These are phyloP conservation scores for Magnusiomyces paraingens DNA, from an alignment of 1,139 yeast species.

Conservation along the genomic window DNA sequence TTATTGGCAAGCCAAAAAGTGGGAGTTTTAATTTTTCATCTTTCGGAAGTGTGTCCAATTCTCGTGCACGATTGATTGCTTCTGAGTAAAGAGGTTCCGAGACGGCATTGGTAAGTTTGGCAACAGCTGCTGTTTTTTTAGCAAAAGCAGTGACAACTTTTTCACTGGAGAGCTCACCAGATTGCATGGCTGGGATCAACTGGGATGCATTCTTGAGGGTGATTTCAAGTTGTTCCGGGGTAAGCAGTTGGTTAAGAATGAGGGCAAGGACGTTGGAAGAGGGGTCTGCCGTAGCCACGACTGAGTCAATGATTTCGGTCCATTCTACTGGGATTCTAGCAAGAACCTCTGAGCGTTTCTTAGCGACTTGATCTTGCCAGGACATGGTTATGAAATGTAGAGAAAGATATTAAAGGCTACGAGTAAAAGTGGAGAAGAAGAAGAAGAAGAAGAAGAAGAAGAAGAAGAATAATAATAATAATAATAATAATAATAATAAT, in stretches of 20 bases:
- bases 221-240: slow-evolving; percentile 23
- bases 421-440: neutral
- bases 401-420: neutral
- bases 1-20: slow-evolving; percentile 48
- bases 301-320: slow-evolving; percentile 1
- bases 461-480: neutral
- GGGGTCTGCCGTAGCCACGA: slow-evolving; percentile 4
- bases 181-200: slow-evolving; percentile 36
- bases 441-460: neutral
- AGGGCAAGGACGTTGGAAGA: slow-evolving; percentile 5
- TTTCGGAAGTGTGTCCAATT: slow-evolving; percentile 34
- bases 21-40: slow-evolving; percentile 41
- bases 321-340: slow-evolving; percentile 13
- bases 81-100: slow-evolving; percentile 29
- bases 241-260: slow-evolving; percentile 16
- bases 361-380: slow-evolving; percentile 3
- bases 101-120: slow-evolving; percentile 28
- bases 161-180: slow-evolving; percentile 39
- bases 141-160: slow-evolving; percentile 48
- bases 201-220: slow-evolving; percentile 25
- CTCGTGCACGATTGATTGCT: slow-evolving; percentile 36
- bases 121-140: slow-evolving; percentile 47
- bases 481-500: too few relatives aligned
- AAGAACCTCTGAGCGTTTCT: neutral
- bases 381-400: neutral